Evolutionary conservation across 2,329 filamentous ascomycete species (phyloP).

Genomic region (Talaromyces amestolkiae): DNA sequence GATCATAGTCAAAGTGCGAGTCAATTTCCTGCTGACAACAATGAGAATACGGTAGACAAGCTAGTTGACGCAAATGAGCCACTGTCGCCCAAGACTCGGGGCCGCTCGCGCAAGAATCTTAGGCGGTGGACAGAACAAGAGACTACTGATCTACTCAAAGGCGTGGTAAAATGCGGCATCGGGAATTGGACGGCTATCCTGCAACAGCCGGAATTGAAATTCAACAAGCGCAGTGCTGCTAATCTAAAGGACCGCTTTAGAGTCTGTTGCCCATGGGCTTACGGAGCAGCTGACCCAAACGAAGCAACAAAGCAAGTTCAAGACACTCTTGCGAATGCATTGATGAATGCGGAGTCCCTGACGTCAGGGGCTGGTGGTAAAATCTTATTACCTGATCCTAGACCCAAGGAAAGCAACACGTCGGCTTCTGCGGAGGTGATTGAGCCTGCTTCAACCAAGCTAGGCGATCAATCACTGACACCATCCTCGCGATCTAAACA

Average conservation of each 20-base stretch:
- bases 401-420: constrained; percentile 21
- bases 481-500: constrained; percentile 7
- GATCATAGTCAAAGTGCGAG: neutral
- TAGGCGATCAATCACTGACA: constrained; percentile 5
- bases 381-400: constrained; percentile 29
- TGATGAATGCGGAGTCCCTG: constrained; percentile 33
- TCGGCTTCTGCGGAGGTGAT: constrained; percentile 8
- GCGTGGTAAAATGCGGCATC: constrained; percentile 60
- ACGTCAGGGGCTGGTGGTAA: constrained; percentile 26
- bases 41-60: neutral
- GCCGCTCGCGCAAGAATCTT: constrained; percentile 50
- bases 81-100: constrained; percentile 33
- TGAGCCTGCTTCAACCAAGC: constrained; percentile 15
- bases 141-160: constrained; percentile 56
- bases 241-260: constrained; percentile 63
- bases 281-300: constrained; percentile 40
- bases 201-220: constrained; percentile 55
- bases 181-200: constrained; percentile 65
- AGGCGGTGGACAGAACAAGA: constrained; percentile 61
- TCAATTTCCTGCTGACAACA: neutral
- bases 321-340: constrained; percentile 34
- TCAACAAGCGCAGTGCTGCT: constrained; percentile 58
- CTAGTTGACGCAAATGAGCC: constrained; percentile 23
- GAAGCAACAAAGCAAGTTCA: constrained; percentile 38
- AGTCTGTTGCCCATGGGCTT: constrained; percentile 53